These are phyloP conservation scores for Ochromonadaceae sp. DNA, from an alignment of 352 stramenopile genomes.

Conservation along the genomic window DNA sequence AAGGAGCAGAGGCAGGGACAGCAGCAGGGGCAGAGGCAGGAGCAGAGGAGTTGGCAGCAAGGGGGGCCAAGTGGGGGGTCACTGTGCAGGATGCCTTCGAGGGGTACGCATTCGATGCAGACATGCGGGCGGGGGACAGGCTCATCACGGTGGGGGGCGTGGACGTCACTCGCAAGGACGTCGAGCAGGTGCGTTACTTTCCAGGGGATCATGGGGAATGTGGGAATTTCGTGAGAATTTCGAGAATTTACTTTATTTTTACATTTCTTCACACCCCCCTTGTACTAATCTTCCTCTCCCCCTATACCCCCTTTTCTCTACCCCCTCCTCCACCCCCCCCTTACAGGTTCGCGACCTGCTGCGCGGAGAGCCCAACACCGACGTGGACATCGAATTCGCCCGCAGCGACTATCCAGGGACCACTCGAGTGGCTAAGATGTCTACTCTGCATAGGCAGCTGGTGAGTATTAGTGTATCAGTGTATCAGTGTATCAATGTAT, in stretches of 20 bases:
- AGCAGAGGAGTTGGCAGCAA: too few relatives aligned
- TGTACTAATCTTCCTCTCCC: too few relatives aligned
- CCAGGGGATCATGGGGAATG: too few relatives aligned
- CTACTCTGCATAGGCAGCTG: not conserved
- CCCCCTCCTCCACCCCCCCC: too few relatives aligned
- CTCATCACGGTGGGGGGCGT: slow-evolving; percentile 33
- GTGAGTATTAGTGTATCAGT: slow-evolving; percentile 46
- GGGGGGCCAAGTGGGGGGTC: not conserved
- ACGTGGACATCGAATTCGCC: slow-evolving; percentile 35
- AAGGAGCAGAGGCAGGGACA: too few relatives aligned
- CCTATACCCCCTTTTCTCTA: too few relatives aligned
- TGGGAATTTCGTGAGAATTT: too few relatives aligned
- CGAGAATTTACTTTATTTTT: too few relatives aligned
- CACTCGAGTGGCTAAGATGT: not conserved
- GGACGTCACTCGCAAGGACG: slow-evolving; percentile 34
- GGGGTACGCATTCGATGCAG: slow-evolving; percentile 46
- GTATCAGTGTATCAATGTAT: too few relatives aligned
- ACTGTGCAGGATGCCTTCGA: slow-evolving; percentile 52
- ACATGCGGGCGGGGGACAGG: slow-evolving; percentile 47
- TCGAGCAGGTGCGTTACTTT: slow-evolving; percentile 28
- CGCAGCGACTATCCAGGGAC: not conserved
- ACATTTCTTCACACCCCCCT: too few relatives aligned
- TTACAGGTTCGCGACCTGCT: slow-evolving; percentile 53
- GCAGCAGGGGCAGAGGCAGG: too few relatives aligned
- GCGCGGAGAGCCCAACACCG: slow-evolving; percentile 46